Conservation (phyloP, 768 basidiomycete genomes). For the Lactarius hatsudake region DNA sequence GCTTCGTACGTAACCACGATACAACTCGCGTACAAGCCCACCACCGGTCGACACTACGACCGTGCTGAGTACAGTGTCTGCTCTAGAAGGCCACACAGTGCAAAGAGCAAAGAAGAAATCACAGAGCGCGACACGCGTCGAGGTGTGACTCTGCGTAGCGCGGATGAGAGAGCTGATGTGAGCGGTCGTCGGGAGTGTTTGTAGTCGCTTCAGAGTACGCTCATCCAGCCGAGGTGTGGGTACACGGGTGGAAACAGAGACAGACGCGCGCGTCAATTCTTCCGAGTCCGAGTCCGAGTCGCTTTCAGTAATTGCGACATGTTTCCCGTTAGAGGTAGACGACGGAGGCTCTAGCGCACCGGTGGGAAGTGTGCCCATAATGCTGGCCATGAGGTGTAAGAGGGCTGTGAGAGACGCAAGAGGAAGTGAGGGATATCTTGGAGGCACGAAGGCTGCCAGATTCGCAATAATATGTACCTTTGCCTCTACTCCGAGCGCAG, state of each 20-base stretch:
- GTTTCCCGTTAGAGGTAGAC: slow-evolving; percentile 9
- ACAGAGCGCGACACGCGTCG: slow-evolving; percentile 49
- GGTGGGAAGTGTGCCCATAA: slow-evolving; percentile 54
- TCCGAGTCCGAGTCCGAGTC: slow-evolving; percentile 33
- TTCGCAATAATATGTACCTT: slow-evolving; percentile 72
- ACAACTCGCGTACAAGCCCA: slow-evolving; percentile 72
- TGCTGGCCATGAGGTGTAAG: slow-evolving; percentile 47
- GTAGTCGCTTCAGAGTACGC: slow-evolving; percentile 61
- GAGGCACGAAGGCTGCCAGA: slow-evolving; percentile 58
- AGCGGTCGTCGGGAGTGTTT: slow-evolving; percentile 48
- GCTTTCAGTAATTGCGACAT: slow-evolving; percentile 17
- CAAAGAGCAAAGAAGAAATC: slow-evolving; percentile 56
- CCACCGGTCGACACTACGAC: slow-evolving; percentile 52
- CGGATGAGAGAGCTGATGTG: slow-evolving; percentile 58
- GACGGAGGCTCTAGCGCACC: slow-evolving; percentile 49
- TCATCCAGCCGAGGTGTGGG: slow-evolving; percentile 48
- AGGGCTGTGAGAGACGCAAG: slow-evolving; percentile 49
- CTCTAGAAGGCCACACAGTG: slow-evolving; percentile 56
- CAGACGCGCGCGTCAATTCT: slow-evolving; percentile 37
- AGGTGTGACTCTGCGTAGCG: slow-evolving; percentile 40
- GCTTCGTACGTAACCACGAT: slow-evolving; percentile 59
- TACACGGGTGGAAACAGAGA: slow-evolving; percentile 33
- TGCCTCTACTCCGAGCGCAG: slow-evolving; percentile 29
- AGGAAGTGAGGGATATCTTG: slow-evolving; percentile 54
- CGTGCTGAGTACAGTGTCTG: slow-evolving; percentile 55